Evolutionary conservation across 2,329 filamentous ascomycete species (phyloP), one percentile per base, ranked within the genome.

Genomic region (Ophiostoma piceae): DNA sequence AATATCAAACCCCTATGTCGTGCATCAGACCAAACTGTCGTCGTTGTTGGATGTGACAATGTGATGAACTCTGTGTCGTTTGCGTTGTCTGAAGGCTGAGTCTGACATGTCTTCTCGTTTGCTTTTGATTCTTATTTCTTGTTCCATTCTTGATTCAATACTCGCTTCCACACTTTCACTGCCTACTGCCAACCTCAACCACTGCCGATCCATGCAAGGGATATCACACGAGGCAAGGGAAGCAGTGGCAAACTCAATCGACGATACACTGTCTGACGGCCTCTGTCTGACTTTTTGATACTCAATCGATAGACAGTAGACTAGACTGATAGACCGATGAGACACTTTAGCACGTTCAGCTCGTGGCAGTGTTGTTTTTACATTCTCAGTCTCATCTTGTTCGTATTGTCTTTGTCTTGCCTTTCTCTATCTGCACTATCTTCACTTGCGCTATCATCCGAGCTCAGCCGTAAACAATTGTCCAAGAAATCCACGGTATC

Each of bases 161-260:
- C n/a, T 57, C 16, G 51, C 22, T 26, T 22, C 9, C n/a, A 2
- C 5, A 47, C 43, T 47, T n/a, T 16, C 1, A 47, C 43, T 47
- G 43, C 43, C 43, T 19, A 6, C 16, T n/a, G 35, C 35, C 35
- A 35, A 35, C 43, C 19, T n/a, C 5, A 16, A 7, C 43, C 43
- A 47, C 43, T n/a, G 51, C 51, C 16, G 51, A 57, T 57, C 51
- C 22, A 57, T 26, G 51, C 51, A 57, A 57, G 51, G 51, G 51
- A 12, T 9, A 29, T 8, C 11, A 26, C 51, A 57, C 51, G 51
- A 57, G 51, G 51, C 51, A 26, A 57, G 51, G 22, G 22, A 57
- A 29, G 9, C 47, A 12, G 51, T 57, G 51, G 51, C 22, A 57
- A 57, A 57, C 51, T 5, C 51, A 57, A 54, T 54, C 47, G 47